phyloP scores from a whole-genome alignment of 768 basidiomycete species.

The Calvatia gigantea region DNA sequence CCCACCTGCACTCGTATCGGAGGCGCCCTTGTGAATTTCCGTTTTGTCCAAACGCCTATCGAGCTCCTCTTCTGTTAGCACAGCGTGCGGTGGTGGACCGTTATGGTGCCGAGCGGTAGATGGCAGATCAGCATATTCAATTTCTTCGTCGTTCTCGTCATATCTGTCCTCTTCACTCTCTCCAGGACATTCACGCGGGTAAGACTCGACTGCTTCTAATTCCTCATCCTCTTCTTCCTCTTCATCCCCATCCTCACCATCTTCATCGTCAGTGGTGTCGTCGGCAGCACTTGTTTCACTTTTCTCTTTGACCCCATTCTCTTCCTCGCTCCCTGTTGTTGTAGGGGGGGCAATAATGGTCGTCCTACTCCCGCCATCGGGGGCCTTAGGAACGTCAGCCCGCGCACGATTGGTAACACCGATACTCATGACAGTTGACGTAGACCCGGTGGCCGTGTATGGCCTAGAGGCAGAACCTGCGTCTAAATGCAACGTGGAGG shows the following conservation, averaged over 20 bases:
- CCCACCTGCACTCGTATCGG: no score
- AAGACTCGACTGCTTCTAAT: not conserved
- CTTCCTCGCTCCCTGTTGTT: not conserved
- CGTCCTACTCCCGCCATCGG: not conserved
- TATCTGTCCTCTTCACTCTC: not conserved
- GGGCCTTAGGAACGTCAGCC: no score
- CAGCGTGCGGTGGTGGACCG: no score
- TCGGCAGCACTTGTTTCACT: constrained; percentile 1
- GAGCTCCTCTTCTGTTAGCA: no score
- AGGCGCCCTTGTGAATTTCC: not conserved
- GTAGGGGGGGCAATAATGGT: not conserved
- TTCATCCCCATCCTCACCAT: not conserved
- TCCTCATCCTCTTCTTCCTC: not conserved
- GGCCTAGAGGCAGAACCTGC: no score
- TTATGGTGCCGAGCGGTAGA: not conserved
- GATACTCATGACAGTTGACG: not conserved
- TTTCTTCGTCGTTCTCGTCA: not conserved
- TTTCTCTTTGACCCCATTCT: not conserved
- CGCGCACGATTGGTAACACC: no score
- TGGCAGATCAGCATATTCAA: not conserved
- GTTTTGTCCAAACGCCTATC: not conserved
- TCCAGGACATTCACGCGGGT: not conserved
- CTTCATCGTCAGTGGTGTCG: constrained; percentile 4
- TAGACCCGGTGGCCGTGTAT: not conserved
- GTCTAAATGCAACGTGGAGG: not conserved